Conservation (phyloP, 2,329 filamentous ascomycete genomes). For the Diaporthe vaccinii region DNA sequence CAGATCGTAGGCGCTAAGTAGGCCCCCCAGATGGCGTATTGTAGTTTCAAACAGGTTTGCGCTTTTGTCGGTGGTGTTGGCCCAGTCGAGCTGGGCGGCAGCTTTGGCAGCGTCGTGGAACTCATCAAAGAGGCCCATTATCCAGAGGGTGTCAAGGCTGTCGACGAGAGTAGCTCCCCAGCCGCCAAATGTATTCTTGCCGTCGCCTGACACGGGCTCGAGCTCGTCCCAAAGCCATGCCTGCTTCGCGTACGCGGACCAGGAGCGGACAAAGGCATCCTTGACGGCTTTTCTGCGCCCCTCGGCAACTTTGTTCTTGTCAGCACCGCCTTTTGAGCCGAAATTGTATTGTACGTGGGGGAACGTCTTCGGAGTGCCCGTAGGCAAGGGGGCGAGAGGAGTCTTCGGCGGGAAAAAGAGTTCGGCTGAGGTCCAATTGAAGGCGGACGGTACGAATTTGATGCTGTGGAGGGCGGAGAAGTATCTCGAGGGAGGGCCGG, state of each 20-base stretch:
- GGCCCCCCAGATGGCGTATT: conserved; percentile 90
- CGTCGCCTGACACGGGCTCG: conserved; percentile 76
- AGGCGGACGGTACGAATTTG: conserved; percentile 28
- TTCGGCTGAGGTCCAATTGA: conserved; percentile 31
- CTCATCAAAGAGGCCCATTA: conserved; percentile 83
- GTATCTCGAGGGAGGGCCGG: conserved; percentile 17
- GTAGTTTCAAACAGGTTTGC: conserved; percentile 89
- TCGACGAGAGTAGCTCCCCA: conserved; percentile 95
- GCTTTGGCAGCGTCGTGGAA: conserved; percentile 80
- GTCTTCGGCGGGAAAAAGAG: conserved; percentile 78
- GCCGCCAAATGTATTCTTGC: conserved; percentile 87
- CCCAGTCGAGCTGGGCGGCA: conserved; percentile 81
- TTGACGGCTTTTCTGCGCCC: conserved; percentile 37
- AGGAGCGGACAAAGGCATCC: conserved; percentile 67
- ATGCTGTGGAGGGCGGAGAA: conserved; percentile 12
- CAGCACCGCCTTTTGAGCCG: conserved; percentile 44
- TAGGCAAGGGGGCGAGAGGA: conserved; percentile 78
- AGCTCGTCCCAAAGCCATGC: conserved; percentile 93
- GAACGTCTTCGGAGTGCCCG: conserved; percentile 76
- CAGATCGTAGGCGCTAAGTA: conserved; percentile 89
- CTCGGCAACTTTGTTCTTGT: conserved; percentile 19
- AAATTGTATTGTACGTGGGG: conserved; percentile 84
- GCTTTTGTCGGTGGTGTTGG: conserved; percentile 75
- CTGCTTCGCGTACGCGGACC: conserved; percentile 83
- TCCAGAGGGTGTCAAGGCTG: conserved; percentile 86